Evolutionary conservation across 148 eudicot species (phyloP).

Genomic region (Hydrangea macrophylla): DNA sequence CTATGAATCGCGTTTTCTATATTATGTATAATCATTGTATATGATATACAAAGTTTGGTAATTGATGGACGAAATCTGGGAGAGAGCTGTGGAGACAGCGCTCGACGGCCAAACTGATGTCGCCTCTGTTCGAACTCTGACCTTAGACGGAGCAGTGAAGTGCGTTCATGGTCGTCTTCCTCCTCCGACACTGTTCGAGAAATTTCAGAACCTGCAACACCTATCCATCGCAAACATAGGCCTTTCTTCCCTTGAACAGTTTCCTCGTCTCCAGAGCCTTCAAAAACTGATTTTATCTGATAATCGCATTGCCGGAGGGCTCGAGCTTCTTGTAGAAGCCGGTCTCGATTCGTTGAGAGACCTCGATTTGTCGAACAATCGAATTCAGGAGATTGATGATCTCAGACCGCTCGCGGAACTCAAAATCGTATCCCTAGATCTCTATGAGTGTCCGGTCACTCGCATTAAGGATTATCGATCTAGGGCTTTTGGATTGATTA

Average conservation of each 20-base stretch:
- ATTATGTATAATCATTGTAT: neutral
- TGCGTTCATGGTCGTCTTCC: constrained; percentile 87
- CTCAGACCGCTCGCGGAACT: constrained; percentile 63
- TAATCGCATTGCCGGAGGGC: constrained; percentile 75
- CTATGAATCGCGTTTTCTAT: neutral
- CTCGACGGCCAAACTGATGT: constrained; percentile 68
- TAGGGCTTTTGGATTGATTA: constrained; percentile 80
- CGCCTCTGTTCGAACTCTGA: constrained; percentile 47
- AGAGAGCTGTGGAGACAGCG: constrained; percentile 84
- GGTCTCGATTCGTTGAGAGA: constrained; percentile 63
- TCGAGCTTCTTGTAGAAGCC: constrained; percentile 65
- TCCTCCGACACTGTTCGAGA: constrained; percentile 59
- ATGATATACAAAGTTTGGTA: neutral
- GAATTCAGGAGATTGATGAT: constrained; percentile 66
- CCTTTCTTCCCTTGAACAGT: constrained; percentile 66
- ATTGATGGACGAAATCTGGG: constrained; percentile 97
- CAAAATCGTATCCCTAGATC: constrained; percentile 74
- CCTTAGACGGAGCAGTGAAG: constrained; percentile 92
- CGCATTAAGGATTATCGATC: constrained; percentile 78
- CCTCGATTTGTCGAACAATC: constrained; percentile 85
- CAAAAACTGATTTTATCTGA: constrained; percentile 72
- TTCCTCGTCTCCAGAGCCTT: constrained; percentile 58
- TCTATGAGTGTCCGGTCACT: constrained; percentile 97
- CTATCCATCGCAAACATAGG: constrained; percentile 84
- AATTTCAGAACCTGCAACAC: constrained; percentile 63